Evolutionary conservation across 2,329 filamentous ascomycete species (phyloP).

Genomic region (Exophiala alcalophila): DNA sequence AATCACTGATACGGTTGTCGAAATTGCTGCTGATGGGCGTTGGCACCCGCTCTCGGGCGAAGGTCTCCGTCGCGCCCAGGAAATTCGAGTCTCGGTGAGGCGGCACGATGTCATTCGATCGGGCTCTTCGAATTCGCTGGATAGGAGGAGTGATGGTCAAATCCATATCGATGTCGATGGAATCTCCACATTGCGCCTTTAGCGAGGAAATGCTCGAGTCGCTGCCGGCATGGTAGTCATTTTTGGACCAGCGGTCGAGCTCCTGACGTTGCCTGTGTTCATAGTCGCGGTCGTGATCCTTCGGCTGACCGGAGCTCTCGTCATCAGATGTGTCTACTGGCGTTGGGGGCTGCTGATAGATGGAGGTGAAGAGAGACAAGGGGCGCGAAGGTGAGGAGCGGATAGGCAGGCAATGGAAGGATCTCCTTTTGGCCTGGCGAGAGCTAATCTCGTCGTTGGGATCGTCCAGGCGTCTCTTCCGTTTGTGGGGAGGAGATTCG

Average conservation of each 20-base stretch:
- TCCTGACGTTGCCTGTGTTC: no score
- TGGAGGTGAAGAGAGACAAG: slow-evolving; percentile 23
- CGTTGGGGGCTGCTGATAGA: slow-evolving; percentile 28
- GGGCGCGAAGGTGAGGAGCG: slow-evolving; percentile 22
- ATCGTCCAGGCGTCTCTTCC: slow-evolving; percentile 17
- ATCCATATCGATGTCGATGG: slow-evolving; percentile 18
- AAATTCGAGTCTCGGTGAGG: slow-evolving; percentile 19
- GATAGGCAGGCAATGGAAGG: slow-evolving; percentile 23
- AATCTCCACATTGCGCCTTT: slow-evolving; percentile 8
- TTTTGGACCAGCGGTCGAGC: slow-evolving; percentile 10
- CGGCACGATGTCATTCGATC: slow-evolving; percentile 30
- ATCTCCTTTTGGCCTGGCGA: slow-evolving; percentile 18
- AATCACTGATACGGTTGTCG: slow-evolving; percentile 21
- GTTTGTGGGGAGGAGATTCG: slow-evolving; percentile 17
- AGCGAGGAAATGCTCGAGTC: slow-evolving; percentile 18
- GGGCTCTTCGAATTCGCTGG: slow-evolving; percentile 23
- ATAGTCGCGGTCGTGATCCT: slow-evolving; percentile 1
- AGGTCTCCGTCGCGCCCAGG: slow-evolving; percentile 13
- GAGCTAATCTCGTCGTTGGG: slow-evolving; percentile 4
- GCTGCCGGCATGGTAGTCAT: slow-evolving; percentile 7
- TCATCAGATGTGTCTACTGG: slow-evolving; percentile 30
- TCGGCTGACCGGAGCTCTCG: slow-evolving; percentile 15
- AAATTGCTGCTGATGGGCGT: slow-evolving; percentile 29
- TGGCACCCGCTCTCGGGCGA: slow-evolving; percentile 26
- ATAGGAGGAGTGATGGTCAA: slow-evolving; percentile 7